These are phyloP conservation scores for Conringia planisiliqua DNA, from an alignment of 345 rosid species.

Conservation along the genomic window DNA sequence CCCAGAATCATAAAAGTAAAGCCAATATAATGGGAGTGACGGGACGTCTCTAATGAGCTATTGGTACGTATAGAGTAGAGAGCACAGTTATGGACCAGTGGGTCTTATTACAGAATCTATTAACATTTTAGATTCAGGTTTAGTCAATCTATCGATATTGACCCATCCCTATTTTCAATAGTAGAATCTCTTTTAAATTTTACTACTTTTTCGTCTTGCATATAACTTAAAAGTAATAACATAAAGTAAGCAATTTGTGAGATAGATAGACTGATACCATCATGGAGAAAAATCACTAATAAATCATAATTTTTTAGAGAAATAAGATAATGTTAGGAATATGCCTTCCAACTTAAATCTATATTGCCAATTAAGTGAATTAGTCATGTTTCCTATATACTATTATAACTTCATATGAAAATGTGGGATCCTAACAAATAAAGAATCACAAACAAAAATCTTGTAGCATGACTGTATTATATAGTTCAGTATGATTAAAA, in stretches of 20 bases:
- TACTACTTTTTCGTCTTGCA: not conserved
- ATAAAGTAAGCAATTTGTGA: not conserved
- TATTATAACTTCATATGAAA: not conserved
- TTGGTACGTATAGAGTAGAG: constrained; percentile 20
- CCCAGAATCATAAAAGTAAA: constrained; percentile 25
- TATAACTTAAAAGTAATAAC: too few relatives aligned
- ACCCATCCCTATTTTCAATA: not conserved
- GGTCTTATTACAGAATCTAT: constrained; percentile 28
- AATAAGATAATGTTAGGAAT: not conserved
- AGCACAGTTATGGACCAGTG: constrained; percentile 34
- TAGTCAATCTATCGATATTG: constrained; percentile 27
- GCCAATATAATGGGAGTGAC: constrained; percentile 27
- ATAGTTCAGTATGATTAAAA: constrained; percentile 2
- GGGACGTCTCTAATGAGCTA: constrained; percentile 30
- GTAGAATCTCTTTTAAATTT: not conserved
- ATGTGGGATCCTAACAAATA: not conserved
- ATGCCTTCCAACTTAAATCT: not conserved
- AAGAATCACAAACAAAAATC: not conserved
- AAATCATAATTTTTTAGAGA: too few relatives aligned
- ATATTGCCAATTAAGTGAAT: not conserved
- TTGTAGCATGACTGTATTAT: not conserved
- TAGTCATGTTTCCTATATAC: not conserved
- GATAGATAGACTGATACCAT: not conserved
- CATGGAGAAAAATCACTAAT: not conserved
- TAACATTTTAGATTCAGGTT: constrained; percentile 22